Conservation (phyloP, 2,329 filamentous ascomycete species). For the Xylariaceae sp. region DNA sequence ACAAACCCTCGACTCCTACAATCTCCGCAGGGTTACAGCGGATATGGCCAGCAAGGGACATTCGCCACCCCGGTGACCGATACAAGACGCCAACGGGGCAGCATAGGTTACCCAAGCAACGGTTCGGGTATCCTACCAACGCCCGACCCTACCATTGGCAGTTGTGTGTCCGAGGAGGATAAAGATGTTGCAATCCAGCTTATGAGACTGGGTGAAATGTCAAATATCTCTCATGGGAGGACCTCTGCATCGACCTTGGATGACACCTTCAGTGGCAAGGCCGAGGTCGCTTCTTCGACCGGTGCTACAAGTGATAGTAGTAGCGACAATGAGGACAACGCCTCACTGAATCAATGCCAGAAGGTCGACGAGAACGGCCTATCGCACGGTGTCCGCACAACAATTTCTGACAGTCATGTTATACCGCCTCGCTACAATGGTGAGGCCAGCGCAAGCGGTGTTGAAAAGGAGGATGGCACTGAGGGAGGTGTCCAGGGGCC, state of each 20-base stretch:
- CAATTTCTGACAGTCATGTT: slow-evolving; percentile 49
- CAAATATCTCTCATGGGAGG: slow-evolving; percentile 86
- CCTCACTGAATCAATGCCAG: slow-evolving; percentile 53
- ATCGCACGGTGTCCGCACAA: slow-evolving; percentile 42
- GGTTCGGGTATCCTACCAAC: slow-evolving; percentile 70
- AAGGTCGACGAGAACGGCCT: slow-evolving; percentile 44
- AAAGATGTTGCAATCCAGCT: slow-evolving; percentile 93
- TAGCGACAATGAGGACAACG: slow-evolving; percentile 59
- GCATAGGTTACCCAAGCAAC: slow-evolving; percentile 48
- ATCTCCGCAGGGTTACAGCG: slow-evolving; percentile 73
- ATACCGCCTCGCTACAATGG: slow-evolving; percentile 37
- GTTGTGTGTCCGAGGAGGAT: slow-evolving; percentile 92
- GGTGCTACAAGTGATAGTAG: slow-evolving; percentile 77
- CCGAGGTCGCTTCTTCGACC: slow-evolving; percentile 77
- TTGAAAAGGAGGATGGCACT: slow-evolving; percentile 44
- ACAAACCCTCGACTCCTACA: slow-evolving; percentile 70
- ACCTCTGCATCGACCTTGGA: slow-evolving; percentile 91
- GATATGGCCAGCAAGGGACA: slow-evolving; percentile 48
- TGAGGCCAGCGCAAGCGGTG: slow-evolving; percentile 54
- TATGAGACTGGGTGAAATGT: slow-evolving; percentile 91
- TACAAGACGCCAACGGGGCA: slow-evolving; percentile 60
- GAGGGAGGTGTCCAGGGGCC: slow-evolving; percentile 36
- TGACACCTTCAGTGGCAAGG: slow-evolving; percentile 85
- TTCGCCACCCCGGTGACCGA: slow-evolving; percentile 60
- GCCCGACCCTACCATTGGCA: slow-evolving; percentile 93